Evolutionary conservation across 2,329 filamentous ascomycete species (phyloP), one percentile per base, ranked within the genome.

Genomic region (Whalleya microplaca): DNA sequence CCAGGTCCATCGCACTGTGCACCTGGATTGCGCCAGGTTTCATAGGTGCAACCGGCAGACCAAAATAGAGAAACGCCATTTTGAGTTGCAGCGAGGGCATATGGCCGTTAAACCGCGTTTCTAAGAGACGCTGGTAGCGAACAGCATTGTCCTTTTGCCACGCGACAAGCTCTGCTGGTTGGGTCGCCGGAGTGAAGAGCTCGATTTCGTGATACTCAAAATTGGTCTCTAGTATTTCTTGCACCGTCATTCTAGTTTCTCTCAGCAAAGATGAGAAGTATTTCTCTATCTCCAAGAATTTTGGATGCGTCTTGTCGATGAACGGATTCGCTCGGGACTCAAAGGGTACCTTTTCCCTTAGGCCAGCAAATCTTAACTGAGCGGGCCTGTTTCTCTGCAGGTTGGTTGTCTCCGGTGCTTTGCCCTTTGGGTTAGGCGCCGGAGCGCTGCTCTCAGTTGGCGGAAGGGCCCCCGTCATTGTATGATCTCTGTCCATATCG

Each of bases 61-160:
- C 79, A 56, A 80, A 81, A 64, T 76, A 80, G 44, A 79, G 68
- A 68, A 80, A 73, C 0, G 78, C 69, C 54, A 82, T 55, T 62
- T 79, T 80, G n/a, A 74, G 71, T 2, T 70, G 68, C 16, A 79
- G 53, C 1, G 69, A 67, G 3, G 67, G 58, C 1, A 56, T 21
- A 7, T 69, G 56, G 4, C 55, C 65, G 9, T 65, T 66, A 55
- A 78, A 76, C 1, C 70, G 67, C 1, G 61, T 64, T 2, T 58
- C 23, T 3, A 78, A 59, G 16, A 77, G 62, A 0, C 55, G 29
- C 2, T 62, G 23, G 59, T 73, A 78, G 10, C 67, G 65, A 18
- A 54, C 23, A 0, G 70, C 63, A 53, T 74, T 72, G 10, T 61
- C 53, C 18, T 62, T 58, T 54, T 79, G 76, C 41, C 72, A 55